Base-by-base conservation (phyloP, 2,329 filamentous ascomycete genomes). In the Sphaerulina populicola region DNA sequence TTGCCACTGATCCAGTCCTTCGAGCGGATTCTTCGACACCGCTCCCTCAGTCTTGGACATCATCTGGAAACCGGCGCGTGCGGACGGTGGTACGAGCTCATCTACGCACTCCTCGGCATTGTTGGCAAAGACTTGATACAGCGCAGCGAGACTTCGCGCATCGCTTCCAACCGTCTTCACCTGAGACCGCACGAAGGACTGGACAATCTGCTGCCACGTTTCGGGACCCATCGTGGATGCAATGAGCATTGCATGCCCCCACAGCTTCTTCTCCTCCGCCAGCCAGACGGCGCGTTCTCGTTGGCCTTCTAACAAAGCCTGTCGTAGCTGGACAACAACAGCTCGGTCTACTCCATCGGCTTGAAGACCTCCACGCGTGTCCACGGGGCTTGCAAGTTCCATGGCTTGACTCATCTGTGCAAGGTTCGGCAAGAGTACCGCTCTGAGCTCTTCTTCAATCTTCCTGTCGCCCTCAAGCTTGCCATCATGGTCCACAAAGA, bases 81-180 rank as follows among this genome's bases (percentile, higher is more conserved):
- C 93, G 58, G 94, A 94, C 2, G 85, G 84, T 4, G 93, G 90
- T 1, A 98, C 93, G 49, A 98, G 82, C 68, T 97, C 90, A 66
- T 98, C 93, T 12, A 97, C 83, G 58, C 89, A 94, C 61, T 98
- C 93, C 58, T 96, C 90, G 52, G 85, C 81, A 64, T 96, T 98
- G 0, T 93, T 91, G 21, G 90, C 93, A 54, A 98, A 83, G 0
- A 97, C 83, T 64, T 94, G 88, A 68, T 98, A 98, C 3, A 98
- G 72, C 0, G 91, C 88, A 29, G 91, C 90, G 41, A 98, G 75
- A 1, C 91, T 87, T 68, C 96, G 86, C 47, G 89, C 89, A 60
- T 85, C 87, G 48, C 57, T 57, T 83, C 81, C 86, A 82, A 3
- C 83, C 74, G 47, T 84, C 84, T 93, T 94, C 49, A 98, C 88